These are phyloP conservation scores for Agaricus blazei DNA, from an alignment of 768 basidiomycete genomes.

Conservation along the genomic window DNA sequence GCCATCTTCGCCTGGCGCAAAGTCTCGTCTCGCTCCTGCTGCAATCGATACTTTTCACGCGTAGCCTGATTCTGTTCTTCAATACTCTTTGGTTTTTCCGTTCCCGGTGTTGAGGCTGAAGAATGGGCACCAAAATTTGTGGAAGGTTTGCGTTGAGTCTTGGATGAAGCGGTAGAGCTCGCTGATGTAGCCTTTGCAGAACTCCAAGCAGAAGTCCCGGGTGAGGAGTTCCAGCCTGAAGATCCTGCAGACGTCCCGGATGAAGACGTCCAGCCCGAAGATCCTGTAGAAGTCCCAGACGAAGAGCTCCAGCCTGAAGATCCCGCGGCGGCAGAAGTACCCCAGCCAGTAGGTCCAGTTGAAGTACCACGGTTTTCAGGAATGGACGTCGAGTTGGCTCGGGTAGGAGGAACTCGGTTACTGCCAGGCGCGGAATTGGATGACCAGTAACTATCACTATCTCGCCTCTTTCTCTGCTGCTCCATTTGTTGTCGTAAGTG, in stretches of 20 bases:
- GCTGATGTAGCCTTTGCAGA: conserved; percentile 23
- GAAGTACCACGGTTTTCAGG: conserved; percentile 9
- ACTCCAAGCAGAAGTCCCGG: conserved; percentile 18
- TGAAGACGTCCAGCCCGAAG: conserved; percentile 19
- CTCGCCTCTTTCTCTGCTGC: conserved; percentile 33
- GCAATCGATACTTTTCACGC: conserved; percentile 63
- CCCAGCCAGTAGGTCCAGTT: no score
- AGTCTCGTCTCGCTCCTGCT: conserved; percentile 61
- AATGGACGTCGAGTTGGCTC: conserved; percentile 12
- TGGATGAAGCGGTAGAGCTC: conserved; percentile 17
- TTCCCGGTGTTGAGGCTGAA: conserved; percentile 29
- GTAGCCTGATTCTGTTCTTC: conserved; percentile 59
- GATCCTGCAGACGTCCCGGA: conserved; percentile 16
- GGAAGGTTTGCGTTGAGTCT: conserved; percentile 28
- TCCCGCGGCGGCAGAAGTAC: no score
- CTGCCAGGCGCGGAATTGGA: conserved; percentile 21
- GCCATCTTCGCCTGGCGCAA: conserved; percentile 46
- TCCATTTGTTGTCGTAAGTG: conserved; percentile 31
- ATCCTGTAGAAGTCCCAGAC: no score
- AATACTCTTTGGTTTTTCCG: conserved; percentile 60
- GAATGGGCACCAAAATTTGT: conserved; percentile 25
- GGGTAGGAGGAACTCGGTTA: conserved; percentile 13
- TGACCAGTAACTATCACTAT: conserved; percentile 33
- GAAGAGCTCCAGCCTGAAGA: no score
- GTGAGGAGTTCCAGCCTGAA: conserved; percentile 11